phyloP scores from a whole-genome alignment of 2,329 filamentous ascomycete genomes.

The Sclerotinia sclerotiorum region DNA sequence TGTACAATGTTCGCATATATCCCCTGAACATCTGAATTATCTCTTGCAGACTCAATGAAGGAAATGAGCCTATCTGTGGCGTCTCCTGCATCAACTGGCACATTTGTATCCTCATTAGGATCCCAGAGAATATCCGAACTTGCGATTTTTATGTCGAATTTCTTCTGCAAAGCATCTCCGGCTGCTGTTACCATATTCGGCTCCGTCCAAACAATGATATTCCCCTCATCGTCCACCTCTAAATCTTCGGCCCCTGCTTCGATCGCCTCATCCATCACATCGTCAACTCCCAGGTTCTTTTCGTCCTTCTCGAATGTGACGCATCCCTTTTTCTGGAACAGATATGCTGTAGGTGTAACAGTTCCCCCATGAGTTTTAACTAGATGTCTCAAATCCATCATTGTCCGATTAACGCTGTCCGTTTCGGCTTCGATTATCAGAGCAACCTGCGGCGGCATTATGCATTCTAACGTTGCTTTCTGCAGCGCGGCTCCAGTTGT shows the following conservation, averaged over 20 bases:
- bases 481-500: slow-evolving; percentile 75
- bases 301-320: slow-evolving; percentile 66
- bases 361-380: slow-evolving; percentile 72
- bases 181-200: slow-evolving; percentile 64
- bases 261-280: slow-evolving; percentile 76
- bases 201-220: slow-evolving; percentile 69
- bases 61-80: slow-evolving; percentile 57
- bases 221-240: slow-evolving; percentile 64
- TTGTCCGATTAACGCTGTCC: slow-evolving; percentile 71
- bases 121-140: slow-evolving; percentile 83
- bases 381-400: slow-evolving; percentile 69
- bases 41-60: slow-evolving; percentile 60
- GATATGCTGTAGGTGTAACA: slow-evolving; percentile 72
- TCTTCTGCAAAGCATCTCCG: slow-evolving; percentile 61
- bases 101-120: slow-evolving; percentile 75
- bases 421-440: slow-evolving; percentile 84
- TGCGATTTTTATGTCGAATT: slow-evolving; percentile 65
- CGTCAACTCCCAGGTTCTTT: slow-evolving; percentile 54
- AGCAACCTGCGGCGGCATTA: slow-evolving; percentile 70
- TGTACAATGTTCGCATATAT: slow-evolving; percentile 70
- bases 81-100: slow-evolving; percentile 58
- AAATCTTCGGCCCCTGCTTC: slow-evolving; percentile 81
- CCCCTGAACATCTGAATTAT: slow-evolving; percentile 71
- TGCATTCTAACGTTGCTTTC: slow-evolving; percentile 72
- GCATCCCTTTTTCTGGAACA: slow-evolving; percentile 80